Base-by-base conservation (phyloP, 331 rosid species). In the Acacia pycnantha region DNA sequence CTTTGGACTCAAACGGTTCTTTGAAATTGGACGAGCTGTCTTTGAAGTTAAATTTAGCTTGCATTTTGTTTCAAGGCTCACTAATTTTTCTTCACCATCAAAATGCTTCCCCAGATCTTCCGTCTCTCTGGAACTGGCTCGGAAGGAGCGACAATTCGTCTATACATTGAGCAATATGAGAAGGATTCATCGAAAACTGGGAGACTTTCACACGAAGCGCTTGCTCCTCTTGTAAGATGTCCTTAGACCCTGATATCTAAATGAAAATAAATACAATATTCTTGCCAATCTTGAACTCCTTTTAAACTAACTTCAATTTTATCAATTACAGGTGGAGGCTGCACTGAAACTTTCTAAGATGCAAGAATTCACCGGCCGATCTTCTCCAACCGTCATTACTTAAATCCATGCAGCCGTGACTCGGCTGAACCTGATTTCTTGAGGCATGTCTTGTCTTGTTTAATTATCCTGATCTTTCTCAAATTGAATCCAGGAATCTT, bases 111-210 rank as follows among this genome's bases (percentile, higher is more conserved):
- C 77, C 82, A 95, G 99, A 88, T 95, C 70, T 95, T 92, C 95
- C 97, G 99, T 27, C 97, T 95, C 78, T 95, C 99, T 8, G 99
- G 99, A 89, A 95, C 99, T 79, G 99, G 97, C 68, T 96, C 98
- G 4, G 98, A 92, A 86, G 99, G 99, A 9, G 99, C 98, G 44
- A 95, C 98, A 44, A 95, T 95, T 79, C 91, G 98, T 72, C 97
- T 95, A 67, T 95, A 95, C 90, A 93, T 93, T 67, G 99, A 95
- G 89, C 99, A 95, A 86, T 93, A 95, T 33, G 99, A 93, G 88
- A 95, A 93, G 82, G 95, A 95, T 86, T 85, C 97, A 56, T 93
- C 95, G 29, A 93, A 93, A 82, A 93, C 70, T 22, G 89, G 95
- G 59, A 89, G 92, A 89, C 94, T 88, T 65, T 95, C 98, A 64